These are phyloP conservation scores for Pseudozyma tsukubaensis DNA, from an alignment of 1,284 basidiomycete species.

Conservation along the genomic window DNA sequence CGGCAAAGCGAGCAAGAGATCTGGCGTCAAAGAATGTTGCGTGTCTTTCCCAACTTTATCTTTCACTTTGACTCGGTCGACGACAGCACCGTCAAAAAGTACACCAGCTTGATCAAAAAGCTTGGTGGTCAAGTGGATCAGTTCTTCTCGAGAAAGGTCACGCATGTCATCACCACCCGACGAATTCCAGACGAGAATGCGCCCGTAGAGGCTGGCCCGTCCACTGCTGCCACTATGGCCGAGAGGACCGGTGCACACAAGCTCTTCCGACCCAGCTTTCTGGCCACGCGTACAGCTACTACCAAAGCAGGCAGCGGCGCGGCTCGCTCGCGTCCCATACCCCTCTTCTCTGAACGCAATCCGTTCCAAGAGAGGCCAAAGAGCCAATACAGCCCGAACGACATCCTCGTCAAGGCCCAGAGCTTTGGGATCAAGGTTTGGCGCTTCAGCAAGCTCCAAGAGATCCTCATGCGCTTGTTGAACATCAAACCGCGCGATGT, in stretches of 20 bases:
- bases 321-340: constrained; percentile 37
- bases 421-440: constrained; percentile 89
- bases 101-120: constrained; percentile 48
- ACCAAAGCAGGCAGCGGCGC: constrained; percentile 18
- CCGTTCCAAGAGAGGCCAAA: constrained; percentile 69
- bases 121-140: constrained; percentile 64
- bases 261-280: constrained; percentile 47
- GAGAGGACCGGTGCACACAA: constrained; percentile 27
- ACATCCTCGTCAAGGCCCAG: constrained; percentile 80
- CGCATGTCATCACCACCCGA: constrained; percentile 65
- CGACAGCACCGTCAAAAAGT: constrained; percentile 29
- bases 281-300: constrained; percentile 28
- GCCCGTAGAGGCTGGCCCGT: constrained; percentile 9
- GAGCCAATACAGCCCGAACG: constrained; percentile 67
- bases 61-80: constrained; percentile 67
- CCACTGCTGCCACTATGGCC: background rate
- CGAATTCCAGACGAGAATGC: constrained; percentile 30
- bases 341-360: constrained; percentile 65
- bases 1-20: constrained; percentile 47
- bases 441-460: constrained; percentile 73
- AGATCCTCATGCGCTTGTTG: constrained; percentile 40
- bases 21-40: constrained; percentile 56
- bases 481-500: constrained; percentile 37
- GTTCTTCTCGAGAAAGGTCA: constrained; percentile 65
- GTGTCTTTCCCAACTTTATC: constrained; percentile 63